phyloP scores from a whole-genome alignment of 164 flowering plant species.

The Umbellularia californica region DNA sequence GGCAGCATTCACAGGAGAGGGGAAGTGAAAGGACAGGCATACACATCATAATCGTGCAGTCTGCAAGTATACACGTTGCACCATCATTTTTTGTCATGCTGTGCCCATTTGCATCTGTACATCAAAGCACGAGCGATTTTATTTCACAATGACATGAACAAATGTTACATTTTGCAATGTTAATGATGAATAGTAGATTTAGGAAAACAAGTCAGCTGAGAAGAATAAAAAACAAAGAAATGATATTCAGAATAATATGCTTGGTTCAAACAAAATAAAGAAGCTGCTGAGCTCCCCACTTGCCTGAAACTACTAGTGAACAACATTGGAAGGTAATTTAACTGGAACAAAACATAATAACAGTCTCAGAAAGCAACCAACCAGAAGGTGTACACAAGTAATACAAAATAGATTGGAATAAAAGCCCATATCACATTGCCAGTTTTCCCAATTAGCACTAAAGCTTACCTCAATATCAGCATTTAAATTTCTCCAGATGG shows the following conservation, averaged over 20 bases:
- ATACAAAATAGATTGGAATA: neutral
- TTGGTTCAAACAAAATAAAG: neutral
- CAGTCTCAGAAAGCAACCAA: neutral
- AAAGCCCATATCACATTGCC: neutral
- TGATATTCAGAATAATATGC: neutral
- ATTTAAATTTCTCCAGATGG: neutral
- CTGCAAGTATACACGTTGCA: neutral
- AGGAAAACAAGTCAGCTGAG: neutral
- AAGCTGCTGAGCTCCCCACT: neutral
- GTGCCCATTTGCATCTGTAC: neutral
- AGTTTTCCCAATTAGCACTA: neutral
- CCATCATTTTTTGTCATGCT: too few relatives aligned
- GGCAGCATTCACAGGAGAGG: neutral
- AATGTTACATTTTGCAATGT: too few relatives aligned
- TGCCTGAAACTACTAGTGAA: neutral
- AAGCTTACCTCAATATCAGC: conserved; percentile 7
- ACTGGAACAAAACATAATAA: neutral
- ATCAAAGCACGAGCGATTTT: neutral
- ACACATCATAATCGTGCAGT: neutral
- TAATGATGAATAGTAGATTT: neutral
- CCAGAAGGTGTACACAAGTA: neutral
- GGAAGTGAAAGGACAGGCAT: neutral
- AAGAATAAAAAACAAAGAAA: neutral
- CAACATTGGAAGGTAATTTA: neutral
- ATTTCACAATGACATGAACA: too few relatives aligned